Evolutionary conservation across 805 yeast genomes (phyloP).

Genomic region (Monosporozyma yasuniensis): DNA sequence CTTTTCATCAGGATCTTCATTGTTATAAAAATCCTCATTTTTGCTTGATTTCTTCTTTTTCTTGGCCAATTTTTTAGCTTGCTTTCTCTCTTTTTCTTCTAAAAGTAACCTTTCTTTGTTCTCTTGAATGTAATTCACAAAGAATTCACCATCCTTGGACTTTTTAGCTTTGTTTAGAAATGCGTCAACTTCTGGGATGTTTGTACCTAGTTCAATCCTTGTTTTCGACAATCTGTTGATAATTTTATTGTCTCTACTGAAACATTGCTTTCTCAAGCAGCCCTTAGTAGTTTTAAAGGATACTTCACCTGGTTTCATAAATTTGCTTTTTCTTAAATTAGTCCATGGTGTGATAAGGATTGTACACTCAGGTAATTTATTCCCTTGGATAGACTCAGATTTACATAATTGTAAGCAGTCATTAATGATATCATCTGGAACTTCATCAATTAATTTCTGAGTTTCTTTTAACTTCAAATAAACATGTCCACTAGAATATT

Average conservation of each 20-base stretch:
- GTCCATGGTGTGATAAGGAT: constrained; percentile 68
- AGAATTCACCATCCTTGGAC: constrained; percentile 22
- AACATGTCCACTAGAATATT: constrained; percentile 67
- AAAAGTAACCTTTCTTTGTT: constrained; percentile 16
- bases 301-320: constrained; percentile 75
- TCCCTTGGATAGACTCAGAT: constrained; percentile 69
- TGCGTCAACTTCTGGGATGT: constrained; percentile 21
- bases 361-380: constrained; percentile 56
- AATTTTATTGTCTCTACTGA: constrained; percentile 47
- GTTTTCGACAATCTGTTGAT: constrained; percentile 60
- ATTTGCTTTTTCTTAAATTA: constrained; percentile 55
- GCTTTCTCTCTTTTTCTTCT: constrained; percentile 18
- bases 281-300: constrained; percentile 53
- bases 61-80: constrained; percentile 12
- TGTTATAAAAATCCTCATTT: not conserved
- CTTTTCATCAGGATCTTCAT: not conserved
- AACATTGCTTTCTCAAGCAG: constrained; percentile 46
- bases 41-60: constrained; percentile 8
- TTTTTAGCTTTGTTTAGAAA: constrained; percentile 26
- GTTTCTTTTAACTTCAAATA: constrained; percentile 48
- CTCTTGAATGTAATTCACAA: constrained; percentile 11
- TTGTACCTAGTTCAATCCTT: constrained; percentile 39
- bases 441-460: constrained; percentile 37
- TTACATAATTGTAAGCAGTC: constrained; percentile 67
- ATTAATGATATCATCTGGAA: constrained; percentile 43